Evolutionary conservation across 768 basidiomycete genomes (phyloP).

Genomic region (Russula dissimulans): DNA sequence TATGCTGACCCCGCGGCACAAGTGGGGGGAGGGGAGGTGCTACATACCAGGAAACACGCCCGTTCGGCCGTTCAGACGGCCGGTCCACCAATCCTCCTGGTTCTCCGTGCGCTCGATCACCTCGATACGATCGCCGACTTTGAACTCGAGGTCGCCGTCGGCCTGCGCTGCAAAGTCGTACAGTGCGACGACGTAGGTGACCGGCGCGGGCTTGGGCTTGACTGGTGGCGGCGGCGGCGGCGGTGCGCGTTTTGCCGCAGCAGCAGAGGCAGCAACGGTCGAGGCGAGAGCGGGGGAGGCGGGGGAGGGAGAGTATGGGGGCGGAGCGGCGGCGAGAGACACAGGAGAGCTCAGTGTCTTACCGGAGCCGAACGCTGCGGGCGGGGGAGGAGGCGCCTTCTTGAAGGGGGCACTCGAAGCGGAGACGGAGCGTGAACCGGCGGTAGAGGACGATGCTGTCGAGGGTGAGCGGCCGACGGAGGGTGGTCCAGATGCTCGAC

Average conservation of each 20-base stretch:
- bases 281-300: no score
- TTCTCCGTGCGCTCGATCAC: slow-evolving; percentile 74
- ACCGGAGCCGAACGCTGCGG: slow-evolving; percentile 35
- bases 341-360: slow-evolving; percentile 25
- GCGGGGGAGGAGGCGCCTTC: slow-evolving; percentile 21
- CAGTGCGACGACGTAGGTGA: slow-evolving; percentile 79
- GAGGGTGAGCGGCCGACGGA: slow-evolving; percentile 14
- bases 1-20: not conserved
- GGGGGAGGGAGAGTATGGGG: slow-evolving; percentile 28
- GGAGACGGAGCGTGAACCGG: slow-evolving; percentile 19
- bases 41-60: slow-evolving; percentile 83
- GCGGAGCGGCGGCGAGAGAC: slow-evolving; percentile 28
- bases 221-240: slow-evolving; percentile 91
- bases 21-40: not conserved
- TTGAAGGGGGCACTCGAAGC: slow-evolving; percentile 12
- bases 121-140: slow-evolving; percentile 83
- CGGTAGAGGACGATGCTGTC: slow-evolving; percentile 20
- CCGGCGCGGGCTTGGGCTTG: slow-evolving; percentile 65
- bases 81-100: slow-evolving; percentile 97
- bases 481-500: slow-evolving; percentile 24
- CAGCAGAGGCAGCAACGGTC: slow-evolving; percentile 23
- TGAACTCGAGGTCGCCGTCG: slow-evolving; percentile 88
- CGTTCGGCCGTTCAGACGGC: slow-evolving; percentile 66
- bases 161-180: slow-evolving; percentile 96
- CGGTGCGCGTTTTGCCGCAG: slow-evolving; percentile 61